These are phyloP conservation scores for Auricularia sp. DNA, from an alignment of 768 basidiomycete genomes.

Conservation along the genomic window DNA sequence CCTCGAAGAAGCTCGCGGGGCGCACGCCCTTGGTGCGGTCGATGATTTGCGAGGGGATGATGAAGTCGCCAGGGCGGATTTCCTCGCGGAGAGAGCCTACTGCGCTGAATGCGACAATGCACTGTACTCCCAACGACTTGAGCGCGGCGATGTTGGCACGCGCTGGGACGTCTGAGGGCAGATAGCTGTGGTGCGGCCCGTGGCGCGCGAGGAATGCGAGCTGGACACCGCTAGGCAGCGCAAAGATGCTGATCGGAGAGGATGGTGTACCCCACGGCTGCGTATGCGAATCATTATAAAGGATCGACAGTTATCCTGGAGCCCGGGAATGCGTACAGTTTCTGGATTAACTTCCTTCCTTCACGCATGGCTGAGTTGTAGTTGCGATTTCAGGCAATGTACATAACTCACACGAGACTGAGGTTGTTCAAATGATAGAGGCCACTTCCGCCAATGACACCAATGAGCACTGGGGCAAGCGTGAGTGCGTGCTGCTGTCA, in stretches of 20 bases:
- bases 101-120: constrained; percentile 88
- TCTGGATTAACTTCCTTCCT: constrained; percentile 71
- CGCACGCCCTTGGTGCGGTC: constrained; percentile 93
- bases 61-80: constrained; percentile 81
- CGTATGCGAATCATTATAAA: not conserved
- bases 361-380: not conserved
- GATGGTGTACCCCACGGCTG: constrained; percentile 88
- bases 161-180: constrained; percentile 70
- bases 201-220: constrained; percentile 92
- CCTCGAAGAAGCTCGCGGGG: constrained; percentile 82
- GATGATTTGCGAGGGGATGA: constrained; percentile 85
- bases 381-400: not conserved
- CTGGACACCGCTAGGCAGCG: constrained; percentile 69
- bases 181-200: constrained; percentile 67
- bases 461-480: constrained; percentile 54
- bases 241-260: constrained; percentile 83
- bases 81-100: constrained; percentile 94
- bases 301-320: no score
- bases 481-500: no score
- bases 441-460: constrained; percentile 87
- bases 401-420: constrained; percentile 61
- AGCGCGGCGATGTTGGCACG: constrained; percentile 94
- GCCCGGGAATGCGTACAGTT: constrained; percentile 40
- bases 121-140: constrained; percentile 83
- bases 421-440: constrained; percentile 90